Evolutionary conservation across 768 basidiomycete genomes (phyloP).

Genomic region (Russula vinacea): DNA sequence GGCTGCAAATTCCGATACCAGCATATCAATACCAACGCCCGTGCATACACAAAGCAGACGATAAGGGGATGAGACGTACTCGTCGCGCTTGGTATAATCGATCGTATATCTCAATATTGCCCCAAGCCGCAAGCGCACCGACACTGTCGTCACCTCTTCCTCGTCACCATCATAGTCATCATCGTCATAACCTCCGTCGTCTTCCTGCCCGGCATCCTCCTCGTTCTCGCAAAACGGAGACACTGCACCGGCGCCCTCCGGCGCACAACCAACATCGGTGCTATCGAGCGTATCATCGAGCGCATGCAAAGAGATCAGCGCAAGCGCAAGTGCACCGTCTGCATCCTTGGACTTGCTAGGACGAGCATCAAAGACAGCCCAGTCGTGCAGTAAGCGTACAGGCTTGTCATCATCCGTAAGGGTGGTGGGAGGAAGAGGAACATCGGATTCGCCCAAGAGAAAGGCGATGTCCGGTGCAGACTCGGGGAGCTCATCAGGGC

Average conservation of each 20-base stretch:
- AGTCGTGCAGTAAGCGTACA: conserved; percentile 54
- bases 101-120: conserved; percentile 48
- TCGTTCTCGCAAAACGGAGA: conserved; percentile 43
- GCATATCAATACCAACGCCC: conserved; percentile 14
- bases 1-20: conserved; percentile 39
- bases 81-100: conserved; percentile 48
- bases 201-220: conserved; percentile 35
- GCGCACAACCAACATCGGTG: conserved; percentile 32
- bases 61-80: conserved; percentile 44
- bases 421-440: neutral
- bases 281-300: conserved; percentile 44
- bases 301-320: conserved; percentile 46
- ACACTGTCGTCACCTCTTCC: conserved; percentile 31
- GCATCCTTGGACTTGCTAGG: conserved; percentile 6
- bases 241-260: conserved; percentile 58
- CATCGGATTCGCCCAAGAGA: conserved; percentile 34
- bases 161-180: conserved; percentile 23
- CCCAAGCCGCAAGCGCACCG: conserved; percentile 43
- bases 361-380: conserved; percentile 57
- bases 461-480: conserved; percentile 19
- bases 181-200: conserved; percentile 36
- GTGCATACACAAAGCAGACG: conserved; percentile 2
- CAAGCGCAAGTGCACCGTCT: conserved; percentile 35
- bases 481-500: conserved; percentile 23
- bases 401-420: conserved; percentile 42